Percentiles rank a stretch among this genome's conserved stretches.
Conservation (phyloP, 163 green algal genomes). For the Scenedesmus sp. region DNA sequence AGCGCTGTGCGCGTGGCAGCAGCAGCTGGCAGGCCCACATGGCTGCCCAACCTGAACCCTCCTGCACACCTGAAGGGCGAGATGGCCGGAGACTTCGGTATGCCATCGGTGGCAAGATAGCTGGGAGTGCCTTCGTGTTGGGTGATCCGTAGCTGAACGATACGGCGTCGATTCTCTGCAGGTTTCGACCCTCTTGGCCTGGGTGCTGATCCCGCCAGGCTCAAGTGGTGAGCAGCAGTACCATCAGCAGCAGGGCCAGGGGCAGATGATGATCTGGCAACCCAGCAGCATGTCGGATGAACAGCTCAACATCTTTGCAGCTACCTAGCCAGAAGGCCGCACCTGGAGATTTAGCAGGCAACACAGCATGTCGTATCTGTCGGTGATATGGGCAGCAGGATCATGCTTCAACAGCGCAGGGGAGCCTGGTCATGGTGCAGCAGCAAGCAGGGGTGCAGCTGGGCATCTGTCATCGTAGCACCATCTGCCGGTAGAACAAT, state of each 20-base stretch:
- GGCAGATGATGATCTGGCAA: constrained; percentile 17
- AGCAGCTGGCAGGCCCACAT: constrained; percentile 41
- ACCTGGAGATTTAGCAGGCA: background rate
- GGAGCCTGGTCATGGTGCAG: background rate
- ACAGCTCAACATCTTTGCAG: background rate
- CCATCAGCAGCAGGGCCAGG: background rate
- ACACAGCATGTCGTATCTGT: background rate
- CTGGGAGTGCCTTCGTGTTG: background rate
- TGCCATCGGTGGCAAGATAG: constrained; percentile 11
- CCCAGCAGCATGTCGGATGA: background rate
- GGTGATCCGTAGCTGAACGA: constrained; percentile 30
- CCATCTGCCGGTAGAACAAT: background rate
- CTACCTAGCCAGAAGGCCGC: background rate
- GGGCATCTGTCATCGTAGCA: background rate
- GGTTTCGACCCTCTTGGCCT: constrained; percentile 84
- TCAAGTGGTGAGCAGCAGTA: constrained; percentile 82
- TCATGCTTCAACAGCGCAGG: background rate
- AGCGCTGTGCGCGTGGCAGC: constrained; percentile 30
- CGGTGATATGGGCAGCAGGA: background rate
- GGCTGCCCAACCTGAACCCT: constrained; percentile 61
- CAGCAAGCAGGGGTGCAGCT: background rate
- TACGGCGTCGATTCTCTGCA: constrained; percentile 20
- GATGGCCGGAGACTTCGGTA: constrained; percentile 78
- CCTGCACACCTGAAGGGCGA: constrained; percentile 81
- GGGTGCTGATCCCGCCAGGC: constrained; percentile 71